Evolutionary conservation across 1,139 yeast genomes (phyloP).

Genomic region (Diutina pseudorugosa): DNA sequence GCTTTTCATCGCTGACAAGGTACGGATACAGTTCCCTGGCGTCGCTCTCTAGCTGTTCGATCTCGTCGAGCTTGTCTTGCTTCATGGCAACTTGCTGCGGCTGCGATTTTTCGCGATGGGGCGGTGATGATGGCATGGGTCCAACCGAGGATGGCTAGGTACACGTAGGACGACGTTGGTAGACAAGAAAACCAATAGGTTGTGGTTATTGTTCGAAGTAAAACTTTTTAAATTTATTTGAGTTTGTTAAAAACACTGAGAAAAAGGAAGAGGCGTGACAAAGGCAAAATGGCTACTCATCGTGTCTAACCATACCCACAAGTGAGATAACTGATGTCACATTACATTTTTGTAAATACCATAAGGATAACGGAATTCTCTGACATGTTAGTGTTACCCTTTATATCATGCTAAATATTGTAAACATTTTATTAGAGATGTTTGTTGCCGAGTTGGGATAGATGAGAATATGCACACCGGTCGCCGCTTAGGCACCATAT

Average conservation of each 20-base stretch:
- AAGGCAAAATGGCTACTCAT: no score
- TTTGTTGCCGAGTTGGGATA: not conserved
- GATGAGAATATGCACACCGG: not conserved
- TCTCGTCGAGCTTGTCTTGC: slow-evolving; percentile 6
- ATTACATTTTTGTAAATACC: no score
- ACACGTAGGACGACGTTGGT: not conserved
- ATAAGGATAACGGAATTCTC: no score
- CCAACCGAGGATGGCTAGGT: not conserved
- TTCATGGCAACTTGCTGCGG: slow-evolving; percentile 1
- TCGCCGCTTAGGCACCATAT: not conserved
- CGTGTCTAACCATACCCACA: no score
- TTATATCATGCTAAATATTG: no score
- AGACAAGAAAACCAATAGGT: no score
- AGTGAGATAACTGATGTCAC: no score
- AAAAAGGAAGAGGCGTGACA: no score
- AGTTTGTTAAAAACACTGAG: no score
- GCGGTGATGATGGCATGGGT: not conserved
- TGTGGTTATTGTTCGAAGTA: no score
- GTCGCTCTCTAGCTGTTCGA: slow-evolving; percentile 32
- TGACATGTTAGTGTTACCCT: no score
- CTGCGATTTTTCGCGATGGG: slow-evolving; percentile 2
- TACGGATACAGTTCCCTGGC: slow-evolving; percentile 49
- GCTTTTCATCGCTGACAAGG: slow-evolving; percentile 62
- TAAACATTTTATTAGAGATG: not conserved
- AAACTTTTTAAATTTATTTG: no score